phyloP scores from a whole-genome alignment of 768 basidiomycete species.

The Dentipellis fragilis region DNA sequence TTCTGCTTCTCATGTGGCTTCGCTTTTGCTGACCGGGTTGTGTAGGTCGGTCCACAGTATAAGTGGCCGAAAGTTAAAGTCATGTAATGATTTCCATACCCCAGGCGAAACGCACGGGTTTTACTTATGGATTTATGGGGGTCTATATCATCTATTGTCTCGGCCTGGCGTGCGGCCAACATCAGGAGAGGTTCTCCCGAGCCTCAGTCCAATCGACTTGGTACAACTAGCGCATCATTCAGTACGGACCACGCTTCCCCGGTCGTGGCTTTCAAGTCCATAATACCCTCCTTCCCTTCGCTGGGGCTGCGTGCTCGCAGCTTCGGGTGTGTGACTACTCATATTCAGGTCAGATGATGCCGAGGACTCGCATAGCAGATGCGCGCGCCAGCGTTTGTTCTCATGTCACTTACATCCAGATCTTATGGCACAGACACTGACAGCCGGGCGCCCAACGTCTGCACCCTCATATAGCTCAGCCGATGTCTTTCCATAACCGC shows the following conservation, averaged over 20 bases:
- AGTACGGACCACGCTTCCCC: no score
- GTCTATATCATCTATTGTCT: not conserved
- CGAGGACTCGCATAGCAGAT: no score
- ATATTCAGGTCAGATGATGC: no score
- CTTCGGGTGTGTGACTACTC: no score
- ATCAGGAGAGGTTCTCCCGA: no score
- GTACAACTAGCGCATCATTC: no score
- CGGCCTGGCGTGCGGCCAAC: not conserved
- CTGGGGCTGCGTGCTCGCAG: no score
- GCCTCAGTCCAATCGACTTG: no score
- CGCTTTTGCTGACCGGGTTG: not conserved
- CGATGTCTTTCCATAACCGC: not conserved
- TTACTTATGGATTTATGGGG: not conserved
- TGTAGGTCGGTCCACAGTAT: conserved; percentile 45
- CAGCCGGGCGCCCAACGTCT: not conserved
- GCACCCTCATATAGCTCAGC: not conserved
- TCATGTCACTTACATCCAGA: not conserved
- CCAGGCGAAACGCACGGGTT: not conserved
- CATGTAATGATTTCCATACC: conserved; percentile 18
- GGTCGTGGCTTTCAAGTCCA: no score
- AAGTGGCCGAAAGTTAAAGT: conserved; percentile 47
- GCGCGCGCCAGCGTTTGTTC: no score
- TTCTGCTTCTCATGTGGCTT: not conserved
- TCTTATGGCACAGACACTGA: not conserved
- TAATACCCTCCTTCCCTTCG: no score